Evolutionary conservation across 768 basidiomycete species (phyloP), one percentile per base, ranked within the genome.

Genomic region (Tephrocybe sp.): DNA sequence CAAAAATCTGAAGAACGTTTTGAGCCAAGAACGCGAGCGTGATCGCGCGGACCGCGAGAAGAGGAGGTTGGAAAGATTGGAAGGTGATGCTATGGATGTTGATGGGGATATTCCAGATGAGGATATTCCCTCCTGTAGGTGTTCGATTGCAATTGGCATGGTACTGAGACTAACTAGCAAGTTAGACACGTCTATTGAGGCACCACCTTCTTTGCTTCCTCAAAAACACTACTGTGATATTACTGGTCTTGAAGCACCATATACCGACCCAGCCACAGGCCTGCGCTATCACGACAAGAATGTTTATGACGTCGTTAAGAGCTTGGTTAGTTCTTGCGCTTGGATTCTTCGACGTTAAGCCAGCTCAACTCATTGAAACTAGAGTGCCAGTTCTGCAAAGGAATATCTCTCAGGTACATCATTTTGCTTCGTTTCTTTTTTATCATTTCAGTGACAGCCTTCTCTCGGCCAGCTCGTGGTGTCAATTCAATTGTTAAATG

Each of bases 281-380:
- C 72, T 93, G 9, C 78, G 91, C 4, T 92, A 87, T 62, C 87
- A 92, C 54, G 86, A 92, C 72, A 90, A 88, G 72, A 88, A 83
- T 54, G 80, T 92, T n/a, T 92, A 91, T 62, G 88, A 90, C 41
- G 71, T 90, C 23, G 81, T 92, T 56, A 89, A 88, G 63, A 76
- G 79, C 43, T 68, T 93, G 61, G 90, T 89, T 52, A 43, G 76
- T 64, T 13, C 11, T 46, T 0, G 35, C 32, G 2, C 41, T 12
- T 12, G 12, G 8, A 22, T 17, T 14, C 32, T 7, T n/a, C n/a
- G n/a, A n/a, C n/a, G n/a, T 9, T 36, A 30, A 20, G 31, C 12
- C 39, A 14, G 2, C 17, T 14, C 56, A 30, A 32, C 6, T 31
- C 14, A 11, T 45, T 20, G 13, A 19, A n/a, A 39, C 11, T 54